A percentile compares a stretch with the other conserved stretches of the same genome.
Evolutionary conservation across 345 rosid genomes (phyloP).

Genomic region (Aurinia saxatilis): DNA sequence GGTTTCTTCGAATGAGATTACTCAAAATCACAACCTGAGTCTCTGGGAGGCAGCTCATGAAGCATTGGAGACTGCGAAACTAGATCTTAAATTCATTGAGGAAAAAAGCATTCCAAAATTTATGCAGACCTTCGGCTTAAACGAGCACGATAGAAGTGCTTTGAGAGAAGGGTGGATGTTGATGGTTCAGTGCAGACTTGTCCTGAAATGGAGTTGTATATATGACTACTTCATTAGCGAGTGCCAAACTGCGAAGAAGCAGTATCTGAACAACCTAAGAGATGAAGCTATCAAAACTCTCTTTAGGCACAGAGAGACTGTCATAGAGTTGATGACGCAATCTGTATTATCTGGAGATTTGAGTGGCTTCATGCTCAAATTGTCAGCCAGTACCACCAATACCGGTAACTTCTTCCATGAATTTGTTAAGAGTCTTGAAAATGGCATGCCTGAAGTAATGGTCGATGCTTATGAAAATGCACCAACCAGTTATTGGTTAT

Average conservation of each 20-base stretch:
- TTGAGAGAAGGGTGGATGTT: constrained; percentile 2
- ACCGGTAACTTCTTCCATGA: not conserved
- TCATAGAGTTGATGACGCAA: not conserved
- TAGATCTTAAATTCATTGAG: not conserved
- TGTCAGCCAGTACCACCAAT: not conserved
- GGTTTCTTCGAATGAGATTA: too few relatives aligned
- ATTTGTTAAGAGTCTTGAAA: not conserved
- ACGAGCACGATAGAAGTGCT: not conserved
- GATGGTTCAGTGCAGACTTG: not conserved
- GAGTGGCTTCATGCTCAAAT: not conserved
- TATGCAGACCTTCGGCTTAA: not conserved
- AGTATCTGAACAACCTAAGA: not conserved
- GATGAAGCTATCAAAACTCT: not conserved
- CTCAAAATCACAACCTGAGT: not conserved
- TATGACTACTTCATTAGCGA: not conserved
- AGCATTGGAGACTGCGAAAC: not conserved
- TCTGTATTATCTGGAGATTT: not conserved
- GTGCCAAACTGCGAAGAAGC: not conserved
- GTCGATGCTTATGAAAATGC: not conserved
- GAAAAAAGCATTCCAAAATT: too few relatives aligned
- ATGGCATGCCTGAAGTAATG: constrained; percentile 5
- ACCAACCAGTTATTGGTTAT: not conserved
- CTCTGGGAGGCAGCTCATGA: not conserved
- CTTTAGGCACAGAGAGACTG: not conserved
- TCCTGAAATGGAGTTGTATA: constrained; percentile 15